Base-by-base conservation (phyloP, 2,329 filamentous ascomycete genomes). In the Trichoderma gracile region DNA sequence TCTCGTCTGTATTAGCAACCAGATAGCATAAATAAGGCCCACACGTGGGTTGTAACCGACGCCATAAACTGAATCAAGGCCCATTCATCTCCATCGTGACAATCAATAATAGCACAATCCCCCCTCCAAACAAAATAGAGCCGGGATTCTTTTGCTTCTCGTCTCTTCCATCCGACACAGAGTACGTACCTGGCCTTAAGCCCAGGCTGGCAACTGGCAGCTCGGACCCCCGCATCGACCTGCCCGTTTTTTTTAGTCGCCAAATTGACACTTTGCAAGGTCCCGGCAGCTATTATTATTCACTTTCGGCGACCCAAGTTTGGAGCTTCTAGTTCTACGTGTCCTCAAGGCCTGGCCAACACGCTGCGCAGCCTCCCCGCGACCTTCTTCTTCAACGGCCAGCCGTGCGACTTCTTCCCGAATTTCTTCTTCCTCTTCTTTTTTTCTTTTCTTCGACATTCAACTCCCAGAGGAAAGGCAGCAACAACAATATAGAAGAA, bases 311-410 rank as follows among this genome's bases (percentile, higher is more conserved):
- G 33, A 38, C 33, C 10, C 10, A 38, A 3, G 30, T 33, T 38
- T 38, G 8, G 33, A 38, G 33, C 33, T 38, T 38, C 33, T 12
- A 38, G 33, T 72, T 73, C 73, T 75, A 75, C 73, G 73, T 75
- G 73, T 75, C 73, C 73, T 75, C 69, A 75, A 73, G 45, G 23
- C 45, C 56, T 54, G 30, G 30, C 30, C 30, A 30, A 30, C 33
- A 38, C 1, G 12, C 33, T 38, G 33, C 67, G 57, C 57, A 68
- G 70, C 50, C 21, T 15, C 42, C 70, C 73, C 68, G 71, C 68
- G 70, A 68, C 63, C 25, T 25, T 25, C 65, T 62, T 66, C 45
- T 50, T 49, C 55, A 56, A 50, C 59, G 63, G 63, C 58, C 55
- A 47, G 54, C 68, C 55, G 67, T 69, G 49, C 49, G 19, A 43